Conservation (phyloP, 495 filamentous ascomycete species). For the Amniculicola lignicola region DNA sequence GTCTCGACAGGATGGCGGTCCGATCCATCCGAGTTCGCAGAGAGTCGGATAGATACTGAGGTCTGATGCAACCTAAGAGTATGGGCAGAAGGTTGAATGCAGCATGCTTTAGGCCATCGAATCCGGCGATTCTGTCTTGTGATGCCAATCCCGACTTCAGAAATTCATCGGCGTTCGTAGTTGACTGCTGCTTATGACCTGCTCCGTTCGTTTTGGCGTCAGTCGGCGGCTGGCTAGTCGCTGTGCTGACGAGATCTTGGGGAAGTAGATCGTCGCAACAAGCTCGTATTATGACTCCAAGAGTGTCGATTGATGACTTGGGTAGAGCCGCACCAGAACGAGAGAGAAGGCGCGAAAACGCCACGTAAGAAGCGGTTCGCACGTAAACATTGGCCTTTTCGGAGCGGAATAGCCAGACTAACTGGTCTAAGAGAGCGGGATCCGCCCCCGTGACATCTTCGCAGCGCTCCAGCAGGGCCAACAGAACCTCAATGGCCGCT, state of each 20-base stretch:
- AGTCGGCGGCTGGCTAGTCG: constrained; percentile 2
- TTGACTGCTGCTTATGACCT: constrained; percentile 26
- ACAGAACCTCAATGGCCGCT: constrained; percentile 59
- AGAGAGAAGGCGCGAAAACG: constrained; percentile 55
- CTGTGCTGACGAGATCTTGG: background rate
- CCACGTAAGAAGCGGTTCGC: constrained; percentile 57
- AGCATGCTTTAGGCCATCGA: constrained; percentile 43
- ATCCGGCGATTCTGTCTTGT: constrained; percentile 28
- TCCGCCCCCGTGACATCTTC: constrained; percentile 53
- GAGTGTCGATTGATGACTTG: constrained; percentile 57
- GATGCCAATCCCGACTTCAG: constrained; percentile 38
- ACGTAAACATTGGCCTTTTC: constrained; percentile 49
- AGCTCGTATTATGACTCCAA: constrained; percentile 55
- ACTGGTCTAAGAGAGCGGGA: constrained; percentile 61
- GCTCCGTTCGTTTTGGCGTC: constrained; percentile 39
- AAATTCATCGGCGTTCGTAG: constrained; percentile 56
- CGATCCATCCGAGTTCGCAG: constrained; percentile 70
- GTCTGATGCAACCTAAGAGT: constrained; percentile 58
- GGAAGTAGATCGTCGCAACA: constrained; percentile 61
- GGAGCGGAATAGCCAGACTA: constrained; percentile 64
- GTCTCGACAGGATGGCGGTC: constrained; percentile 65
- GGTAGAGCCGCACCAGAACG: constrained; percentile 61
- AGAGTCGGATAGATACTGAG: constrained; percentile 58
- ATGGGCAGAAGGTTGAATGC: constrained; percentile 60
- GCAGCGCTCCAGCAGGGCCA: constrained; percentile 53